A percentile compares a stretch with the other conserved stretches of the same genome.
phyloP scores from a whole-genome alignment of 176 grass and related monocot genomes.

The Ensete ventricosum region DNA sequence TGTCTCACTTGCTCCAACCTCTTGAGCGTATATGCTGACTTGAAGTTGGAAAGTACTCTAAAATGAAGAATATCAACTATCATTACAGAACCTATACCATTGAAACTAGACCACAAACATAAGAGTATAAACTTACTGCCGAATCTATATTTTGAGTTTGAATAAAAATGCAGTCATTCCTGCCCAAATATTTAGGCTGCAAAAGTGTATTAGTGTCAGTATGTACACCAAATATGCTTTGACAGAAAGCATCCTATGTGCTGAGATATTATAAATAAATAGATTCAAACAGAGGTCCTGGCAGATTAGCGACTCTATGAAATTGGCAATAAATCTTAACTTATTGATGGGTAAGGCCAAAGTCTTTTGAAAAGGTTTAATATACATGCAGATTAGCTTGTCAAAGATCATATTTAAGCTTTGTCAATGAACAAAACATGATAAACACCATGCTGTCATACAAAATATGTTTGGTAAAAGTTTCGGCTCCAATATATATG shows the following conservation, averaged over 20 bases:
- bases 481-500: not conserved
- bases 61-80: conserved; percentile 28
- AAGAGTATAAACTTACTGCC: conserved; percentile 31
- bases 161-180: conserved; percentile 50
- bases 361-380: not conserved
- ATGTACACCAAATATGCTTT: conserved; percentile 10
- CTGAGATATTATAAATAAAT: too few species aligned
- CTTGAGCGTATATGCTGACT: conserved; percentile 54
- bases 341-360: not conserved
- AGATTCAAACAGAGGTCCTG: too few species aligned
- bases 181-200: conserved; percentile 50
- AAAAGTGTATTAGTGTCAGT: not conserved
- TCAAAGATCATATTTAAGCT: not conserved
- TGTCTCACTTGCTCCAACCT: conserved; percentile 45
- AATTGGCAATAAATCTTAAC: not conserved
- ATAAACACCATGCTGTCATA: not conserved
- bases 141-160: conserved; percentile 50
- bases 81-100: conserved; percentile 17
- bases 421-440: not conserved
- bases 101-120: conserved; percentile 12
- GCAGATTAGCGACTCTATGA: not conserved
- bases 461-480: not conserved
- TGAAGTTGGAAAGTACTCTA: conserved; percentile 57
- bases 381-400: not conserved
- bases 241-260: too few species aligned